Percentiles rank a stretch among this genome's conserved stretches.
These are phyloP conservation scores for Tubosaeta sp. DNA, from an alignment of 768 basidiomycete species.

Conservation along the genomic window DNA sequence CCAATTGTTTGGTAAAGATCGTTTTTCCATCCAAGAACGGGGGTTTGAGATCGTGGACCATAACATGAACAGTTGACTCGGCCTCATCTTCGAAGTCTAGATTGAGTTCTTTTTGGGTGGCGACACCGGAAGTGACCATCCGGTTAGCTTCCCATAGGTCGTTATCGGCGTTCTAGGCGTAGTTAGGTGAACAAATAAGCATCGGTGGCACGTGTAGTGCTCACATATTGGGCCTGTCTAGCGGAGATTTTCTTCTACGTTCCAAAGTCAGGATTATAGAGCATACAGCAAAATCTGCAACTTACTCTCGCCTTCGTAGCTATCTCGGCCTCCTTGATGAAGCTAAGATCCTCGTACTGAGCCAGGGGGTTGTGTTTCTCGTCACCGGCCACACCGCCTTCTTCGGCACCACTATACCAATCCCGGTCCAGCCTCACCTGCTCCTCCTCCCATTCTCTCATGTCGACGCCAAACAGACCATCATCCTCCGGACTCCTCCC, in stretches of 20 bases:
- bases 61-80: conserved; percentile 94
- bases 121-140: conserved; percentile 94
- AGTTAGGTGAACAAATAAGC: conserved; percentile 15
- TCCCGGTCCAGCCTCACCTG: conserved; percentile 88
- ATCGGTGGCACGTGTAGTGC: conserved; percentile 23
- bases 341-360: conserved; percentile 84
- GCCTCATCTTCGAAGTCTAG: conserved; percentile 96
- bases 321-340: conserved; percentile 68
- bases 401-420: conserved; percentile 94
- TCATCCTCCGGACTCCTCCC: conserved; percentile 70
- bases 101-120: conserved; percentile 81
- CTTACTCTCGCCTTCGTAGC: conserved; percentile 70
- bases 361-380: conserved; percentile 91
- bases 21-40: conserved; percentile 97
- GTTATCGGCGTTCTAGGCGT: conserved; percentile 85
- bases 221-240: conserved; percentile 91
- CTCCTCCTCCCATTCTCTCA: conserved; percentile 96
- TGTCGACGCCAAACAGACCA: conserved; percentile 60
- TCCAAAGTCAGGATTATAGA: conserved; percentile 14
- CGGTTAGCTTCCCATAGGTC: conserved; percentile 99
- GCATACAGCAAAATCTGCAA: conserved; percentile 4
- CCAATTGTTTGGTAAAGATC: conserved; percentile 93
- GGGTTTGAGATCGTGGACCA: conserved; percentile 95
- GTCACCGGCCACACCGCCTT: conserved; percentile 79
- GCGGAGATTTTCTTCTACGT: conserved; percentile 84